Conservation (phyloP, 2,329 filamentous ascomycete species). For the Arthroderma sp. region DNA sequence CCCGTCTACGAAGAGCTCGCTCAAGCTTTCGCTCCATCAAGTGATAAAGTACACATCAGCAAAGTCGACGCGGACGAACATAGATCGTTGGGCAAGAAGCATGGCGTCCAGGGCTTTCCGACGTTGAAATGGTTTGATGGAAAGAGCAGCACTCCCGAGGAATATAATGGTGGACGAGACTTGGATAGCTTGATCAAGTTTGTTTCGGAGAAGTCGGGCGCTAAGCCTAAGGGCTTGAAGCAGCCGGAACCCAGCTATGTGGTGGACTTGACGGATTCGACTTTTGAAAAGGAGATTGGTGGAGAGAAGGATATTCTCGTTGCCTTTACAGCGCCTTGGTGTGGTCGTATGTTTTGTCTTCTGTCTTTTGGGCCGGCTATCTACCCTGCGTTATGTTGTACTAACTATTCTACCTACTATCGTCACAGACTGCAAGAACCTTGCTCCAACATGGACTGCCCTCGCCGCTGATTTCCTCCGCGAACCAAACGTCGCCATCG, state of each 20-base stretch:
- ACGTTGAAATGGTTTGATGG: constrained; percentile 97
- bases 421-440: constrained; percentile 76
- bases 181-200: constrained; percentile 72
- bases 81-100: constrained; percentile 69
- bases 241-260: constrained; percentile 60
- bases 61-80: constrained; percentile 94
- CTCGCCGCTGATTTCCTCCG: constrained; percentile 67
- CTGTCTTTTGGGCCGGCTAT: neutral
- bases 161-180: constrained; percentile 80
- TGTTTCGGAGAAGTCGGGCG: constrained; percentile 72
- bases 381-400: constrained; percentile 4
- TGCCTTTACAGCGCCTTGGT: constrained; percentile 97
- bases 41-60: constrained; percentile 71
- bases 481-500: constrained; percentile 70
- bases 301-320: constrained; percentile 81
- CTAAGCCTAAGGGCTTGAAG: constrained; percentile 55
- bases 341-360: constrained; percentile 62
- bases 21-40: constrained; percentile 54
- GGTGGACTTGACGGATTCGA: constrained; percentile 63
- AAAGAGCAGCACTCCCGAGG: constrained; percentile 69
- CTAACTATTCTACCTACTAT: neutral
- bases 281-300: constrained; percentile 66
- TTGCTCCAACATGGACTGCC: constrained; percentile 82
- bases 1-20: constrained; percentile 90
- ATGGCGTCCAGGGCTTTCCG: constrained; percentile 86